These are phyloP conservation scores for Fusarium setosum DNA, from an alignment of 2,329 filamentous ascomycete species.

Conservation along the genomic window DNA sequence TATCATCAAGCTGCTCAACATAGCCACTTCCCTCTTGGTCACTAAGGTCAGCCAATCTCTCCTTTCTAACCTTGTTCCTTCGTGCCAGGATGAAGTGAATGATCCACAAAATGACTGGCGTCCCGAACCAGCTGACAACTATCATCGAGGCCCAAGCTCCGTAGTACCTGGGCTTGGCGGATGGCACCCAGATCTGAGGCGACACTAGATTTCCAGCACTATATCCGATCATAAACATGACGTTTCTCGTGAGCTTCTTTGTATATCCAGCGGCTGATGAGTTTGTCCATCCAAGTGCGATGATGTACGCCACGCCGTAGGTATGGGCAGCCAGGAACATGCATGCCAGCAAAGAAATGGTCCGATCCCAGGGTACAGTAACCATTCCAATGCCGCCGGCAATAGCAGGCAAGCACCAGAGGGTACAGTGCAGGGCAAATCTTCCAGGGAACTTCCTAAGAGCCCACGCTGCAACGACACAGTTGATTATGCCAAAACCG, in stretches of 20 bases:
- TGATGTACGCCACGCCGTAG: constrained; percentile 45
- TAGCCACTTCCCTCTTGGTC: constrained; percentile 41
- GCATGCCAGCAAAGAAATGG: constrained; percentile 35
- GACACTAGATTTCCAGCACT: constrained; percentile 49
- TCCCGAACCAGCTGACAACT: constrained; percentile 48
- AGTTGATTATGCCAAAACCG: constrained; percentile 47
- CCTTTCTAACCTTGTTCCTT: constrained; percentile 45
- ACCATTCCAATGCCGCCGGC: constrained; percentile 43
- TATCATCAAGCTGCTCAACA: constrained; percentile 42
- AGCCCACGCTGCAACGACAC: constrained; percentile 45
- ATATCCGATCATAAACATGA: constrained; percentile 52
- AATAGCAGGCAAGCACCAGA: constrained; percentile 42
- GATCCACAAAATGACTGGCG: constrained; percentile 47
- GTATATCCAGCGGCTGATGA: constrained; percentile 52
- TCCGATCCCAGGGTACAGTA: constrained; percentile 39
- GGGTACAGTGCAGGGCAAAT: constrained; percentile 44
- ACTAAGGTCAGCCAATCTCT: constrained; percentile 28
- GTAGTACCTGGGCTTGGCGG: constrained; percentile 42
- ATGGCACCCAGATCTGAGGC: constrained; percentile 50
- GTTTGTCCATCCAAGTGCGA: constrained; percentile 50
- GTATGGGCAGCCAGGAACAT: constrained; percentile 47
- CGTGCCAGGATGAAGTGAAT: constrained; percentile 46
- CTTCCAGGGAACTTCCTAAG: constrained; percentile 46
- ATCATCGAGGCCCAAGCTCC: constrained; percentile 41
- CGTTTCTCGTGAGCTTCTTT: constrained; percentile 57